These are phyloP conservation scores for Leptographium wingfieldii DNA, from an alignment of 2,329 filamentous ascomycete genomes.

Conservation along the genomic window DNA sequence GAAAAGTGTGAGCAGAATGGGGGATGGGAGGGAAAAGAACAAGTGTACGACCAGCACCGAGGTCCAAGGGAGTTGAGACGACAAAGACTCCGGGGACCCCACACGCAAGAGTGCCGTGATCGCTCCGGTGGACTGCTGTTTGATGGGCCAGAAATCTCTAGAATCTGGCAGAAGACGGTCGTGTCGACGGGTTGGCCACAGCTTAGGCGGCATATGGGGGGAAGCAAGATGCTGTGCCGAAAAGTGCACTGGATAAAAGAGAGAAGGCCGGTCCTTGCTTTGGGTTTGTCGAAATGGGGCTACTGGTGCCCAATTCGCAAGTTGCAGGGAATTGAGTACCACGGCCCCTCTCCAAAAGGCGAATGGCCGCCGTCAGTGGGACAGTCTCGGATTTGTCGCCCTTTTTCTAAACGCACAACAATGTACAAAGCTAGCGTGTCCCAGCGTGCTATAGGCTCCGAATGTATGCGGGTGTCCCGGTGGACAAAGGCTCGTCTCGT, in stretches of 20 bases:
- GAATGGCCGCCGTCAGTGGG: neutral
- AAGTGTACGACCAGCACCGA: neutral
- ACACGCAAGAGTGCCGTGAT: neutral
- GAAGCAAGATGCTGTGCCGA: too few species aligned
- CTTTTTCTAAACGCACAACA: neutral
- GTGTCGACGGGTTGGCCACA: neutral
- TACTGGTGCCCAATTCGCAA: neutral
- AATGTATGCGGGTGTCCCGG: neutral
- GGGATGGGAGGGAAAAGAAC: neutral
- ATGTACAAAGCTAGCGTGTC: neutral
- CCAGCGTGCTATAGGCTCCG: slow-evolving; percentile 3
- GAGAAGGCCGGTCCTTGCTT: neutral
- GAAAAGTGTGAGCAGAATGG: too few species aligned
- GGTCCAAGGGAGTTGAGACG: neutral
- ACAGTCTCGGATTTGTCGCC: neutral
- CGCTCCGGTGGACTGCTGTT: neutral
- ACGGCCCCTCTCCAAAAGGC: neutral
- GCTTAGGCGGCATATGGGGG: neutral
- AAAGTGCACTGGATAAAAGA: neutral
- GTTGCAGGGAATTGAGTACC: neutral
- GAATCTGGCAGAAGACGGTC: neutral
- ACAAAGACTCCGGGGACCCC: neutral
- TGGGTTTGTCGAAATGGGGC: neutral
- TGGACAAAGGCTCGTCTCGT: neutral
- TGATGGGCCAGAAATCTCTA: neutral